Evolutionary conservation across 805 yeast genomes (phyloP).

Genomic region (Barnettozyma populi): DNA sequence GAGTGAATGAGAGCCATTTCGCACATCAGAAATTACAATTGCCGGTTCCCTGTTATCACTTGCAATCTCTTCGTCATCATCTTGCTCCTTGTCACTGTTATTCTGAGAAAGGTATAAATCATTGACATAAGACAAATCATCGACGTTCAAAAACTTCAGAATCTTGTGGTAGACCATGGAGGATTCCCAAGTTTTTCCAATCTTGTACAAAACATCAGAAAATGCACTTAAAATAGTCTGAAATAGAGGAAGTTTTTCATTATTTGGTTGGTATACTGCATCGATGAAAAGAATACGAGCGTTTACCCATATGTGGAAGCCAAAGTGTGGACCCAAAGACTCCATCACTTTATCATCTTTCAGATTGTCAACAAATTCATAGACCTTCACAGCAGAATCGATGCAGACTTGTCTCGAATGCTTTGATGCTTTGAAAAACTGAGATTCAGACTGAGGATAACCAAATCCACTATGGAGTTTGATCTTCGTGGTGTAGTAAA

Average conservation of each 20-base stretch:
- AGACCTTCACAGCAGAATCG: conserved; percentile 18
- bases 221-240: background rate
- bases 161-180: background rate
- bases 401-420: conserved; percentile 20
- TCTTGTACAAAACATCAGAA: background rate
- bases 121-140: background rate
- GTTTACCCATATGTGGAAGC: conserved; percentile 30
- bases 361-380: conserved; percentile 13
- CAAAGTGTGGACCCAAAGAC: conserved; percentile 29
- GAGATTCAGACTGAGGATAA: conserved; percentile 22
- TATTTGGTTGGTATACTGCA: background rate
- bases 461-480: conserved; percentile 22
- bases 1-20: conserved; percentile 28
- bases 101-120: background rate
- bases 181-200: background rate
- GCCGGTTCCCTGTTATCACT: conserved; percentile 22
- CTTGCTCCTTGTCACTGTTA: background rate
- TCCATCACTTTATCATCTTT: conserved; percentile 16
- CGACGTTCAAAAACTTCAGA: background rate
- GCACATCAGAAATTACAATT: conserved; percentile 32
- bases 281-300: conserved; percentile 26
- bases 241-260: background rate
- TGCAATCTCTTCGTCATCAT: background rate
- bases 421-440: conserved; percentile 17
- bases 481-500: conserved; percentile 18